Percentiles rank a stretch among this genome's conserved stretches.
Evolutionary conservation across 805 yeast genomes (phyloP).

Genomic region (Torulaspora indica): DNA sequence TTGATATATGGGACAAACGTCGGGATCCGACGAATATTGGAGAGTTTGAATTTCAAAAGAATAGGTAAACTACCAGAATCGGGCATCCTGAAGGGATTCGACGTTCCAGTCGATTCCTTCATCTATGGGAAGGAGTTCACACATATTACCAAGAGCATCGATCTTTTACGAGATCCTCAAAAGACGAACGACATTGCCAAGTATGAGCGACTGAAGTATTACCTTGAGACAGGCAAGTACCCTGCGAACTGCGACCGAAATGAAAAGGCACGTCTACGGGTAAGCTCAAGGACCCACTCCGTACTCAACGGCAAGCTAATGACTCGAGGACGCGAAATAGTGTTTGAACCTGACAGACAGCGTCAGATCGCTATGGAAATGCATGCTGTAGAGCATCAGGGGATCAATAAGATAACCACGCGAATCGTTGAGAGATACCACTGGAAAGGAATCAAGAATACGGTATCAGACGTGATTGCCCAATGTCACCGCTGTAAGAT

Average conservation of each 20-base stretch:
- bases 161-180: constrained; percentile 28
- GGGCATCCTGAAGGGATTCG: constrained; percentile 80
- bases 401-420: constrained; percentile 83
- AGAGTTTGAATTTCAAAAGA: constrained; percentile 66
- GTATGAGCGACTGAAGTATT: constrained; percentile 72
- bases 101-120: constrained; percentile 78
- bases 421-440: constrained; percentile 74
- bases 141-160: constrained; percentile 38
- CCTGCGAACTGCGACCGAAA: constrained; percentile 78
- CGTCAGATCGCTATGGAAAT: constrained; percentile 64
- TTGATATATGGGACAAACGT: constrained; percentile 84
- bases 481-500: constrained; percentile 73
- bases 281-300: constrained; percentile 68
- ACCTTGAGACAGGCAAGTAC: constrained; percentile 77
- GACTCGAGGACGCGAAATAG: constrained; percentile 78
- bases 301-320: constrained; percentile 66
- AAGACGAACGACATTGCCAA: constrained; percentile 38
- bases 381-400: constrained; percentile 71
- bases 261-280: constrained; percentile 81
- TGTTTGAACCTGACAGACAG: constrained; percentile 70
- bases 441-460: constrained; percentile 87
- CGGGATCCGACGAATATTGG: constrained; percentile 76
- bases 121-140: constrained; percentile 79
- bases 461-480: constrained; percentile 73
- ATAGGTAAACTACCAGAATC: constrained; percentile 83